These are phyloP conservation scores for Millerago galiae DNA, from an alignment of 805 yeast species.

Conservation along the genomic window DNA sequence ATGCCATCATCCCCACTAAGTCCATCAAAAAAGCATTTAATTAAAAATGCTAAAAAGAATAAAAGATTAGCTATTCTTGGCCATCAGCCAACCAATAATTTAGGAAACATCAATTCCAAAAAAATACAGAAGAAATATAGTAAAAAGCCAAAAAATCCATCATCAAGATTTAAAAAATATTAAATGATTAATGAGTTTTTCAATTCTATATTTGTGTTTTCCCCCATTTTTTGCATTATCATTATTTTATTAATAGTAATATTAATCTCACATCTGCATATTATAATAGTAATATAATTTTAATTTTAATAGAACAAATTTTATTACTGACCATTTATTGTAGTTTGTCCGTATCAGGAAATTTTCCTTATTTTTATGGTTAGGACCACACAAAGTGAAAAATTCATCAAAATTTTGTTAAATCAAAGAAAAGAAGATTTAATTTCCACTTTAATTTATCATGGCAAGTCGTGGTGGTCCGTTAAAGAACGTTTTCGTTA, in stretches of 20 bases:
- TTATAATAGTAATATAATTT: not conserved
- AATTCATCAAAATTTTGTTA: not conserved
- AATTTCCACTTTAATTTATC: not conserved
- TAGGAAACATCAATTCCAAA: constrained; percentile 15
- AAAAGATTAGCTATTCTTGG: constrained; percentile 10
- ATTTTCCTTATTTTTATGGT: not conserved
- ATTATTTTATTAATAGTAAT: no score
- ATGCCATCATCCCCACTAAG: not conserved
- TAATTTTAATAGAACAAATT: not conserved
- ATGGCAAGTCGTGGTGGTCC: constrained; percentile 24
- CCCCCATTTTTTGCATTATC: no score
- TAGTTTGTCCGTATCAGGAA: not conserved
- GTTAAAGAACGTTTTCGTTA: constrained; percentile 51
- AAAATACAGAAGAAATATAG: constrained; percentile 16
- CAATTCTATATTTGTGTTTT: not conserved
- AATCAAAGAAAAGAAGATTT: not conserved
- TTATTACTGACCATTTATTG: not conserved
- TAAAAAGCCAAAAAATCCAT: constrained; percentile 13
- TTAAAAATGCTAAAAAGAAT: constrained; percentile 7
- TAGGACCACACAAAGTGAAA: not conserved
- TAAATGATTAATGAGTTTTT: not conserved
- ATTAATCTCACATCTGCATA: not conserved
- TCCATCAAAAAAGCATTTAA: not conserved
- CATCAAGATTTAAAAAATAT: constrained; percentile 20
- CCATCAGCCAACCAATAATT: constrained; percentile 20